A percentile compares a stretch with the other conserved stretches of the same genome.
phyloP scores from a whole-genome alignment of 2,329 filamentous ascomycete species.

The Plectosphaerella sp. region DNA sequence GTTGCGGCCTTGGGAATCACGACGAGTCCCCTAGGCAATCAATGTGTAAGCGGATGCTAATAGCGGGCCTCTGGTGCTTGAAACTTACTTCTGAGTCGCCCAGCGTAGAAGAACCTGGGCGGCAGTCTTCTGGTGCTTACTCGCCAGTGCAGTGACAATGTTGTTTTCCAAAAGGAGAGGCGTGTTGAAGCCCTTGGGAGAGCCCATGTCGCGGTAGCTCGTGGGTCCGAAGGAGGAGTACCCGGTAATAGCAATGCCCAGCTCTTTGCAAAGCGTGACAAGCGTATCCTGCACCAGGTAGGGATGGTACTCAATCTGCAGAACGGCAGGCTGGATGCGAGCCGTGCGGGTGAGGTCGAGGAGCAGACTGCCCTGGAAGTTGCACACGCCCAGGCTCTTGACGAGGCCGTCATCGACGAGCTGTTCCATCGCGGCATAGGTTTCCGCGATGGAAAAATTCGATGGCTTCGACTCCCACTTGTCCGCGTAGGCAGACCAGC shows the following conservation, averaged over 20 bases:
- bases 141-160: constrained; percentile 34
- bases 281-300: constrained; percentile 59
- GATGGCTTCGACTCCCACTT: constrained; percentile 29
- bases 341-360: constrained; percentile 60
- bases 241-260: constrained; percentile 56
- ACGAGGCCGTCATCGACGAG: constrained; percentile 43
- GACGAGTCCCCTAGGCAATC: constrained; percentile 53
- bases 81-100: constrained; percentile 39
- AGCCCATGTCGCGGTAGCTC: constrained; percentile 24
- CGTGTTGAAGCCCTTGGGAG: constrained; percentile 15
- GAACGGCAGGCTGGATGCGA: constrained; percentile 43
- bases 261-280: constrained; percentile 49
- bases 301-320: constrained; percentile 67
- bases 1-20: constrained; percentile 76
- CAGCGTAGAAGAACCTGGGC: constrained; percentile 64
- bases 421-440: constrained; percentile 58
- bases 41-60: no score
- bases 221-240: constrained; percentile 64
- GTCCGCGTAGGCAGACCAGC: constrained; percentile 63
- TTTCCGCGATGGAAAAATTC: constrained; percentile 43
- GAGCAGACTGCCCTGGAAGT: constrained; percentile 46
- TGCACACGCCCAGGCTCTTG: constrained; percentile 55
- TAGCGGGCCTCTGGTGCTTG: no score
- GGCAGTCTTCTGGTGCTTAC: constrained; percentile 51
- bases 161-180: constrained; percentile 23